These are phyloP conservation scores for Plasmodiophora brassicae DNA, from an alignment of 208 protist species.

Conservation along the genomic window DNA sequence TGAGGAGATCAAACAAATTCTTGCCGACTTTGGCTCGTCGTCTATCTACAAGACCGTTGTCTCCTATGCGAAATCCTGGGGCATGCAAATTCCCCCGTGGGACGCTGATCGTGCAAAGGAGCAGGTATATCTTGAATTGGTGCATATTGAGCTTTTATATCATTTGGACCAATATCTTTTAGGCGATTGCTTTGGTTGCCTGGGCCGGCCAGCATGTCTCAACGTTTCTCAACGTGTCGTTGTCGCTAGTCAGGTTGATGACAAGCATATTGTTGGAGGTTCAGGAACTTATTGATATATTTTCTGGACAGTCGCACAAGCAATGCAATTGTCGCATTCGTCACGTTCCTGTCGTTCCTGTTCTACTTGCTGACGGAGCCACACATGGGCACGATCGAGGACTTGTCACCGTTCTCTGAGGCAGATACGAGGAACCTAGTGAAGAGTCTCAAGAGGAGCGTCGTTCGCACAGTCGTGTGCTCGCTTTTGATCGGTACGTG, in stretches of 20 bases:
- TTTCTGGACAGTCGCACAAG: background rate
- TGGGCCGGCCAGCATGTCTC: background rate
- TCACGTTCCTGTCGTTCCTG: conserved; percentile 3
- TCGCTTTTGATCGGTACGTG: background rate
- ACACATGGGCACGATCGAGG: background rate
- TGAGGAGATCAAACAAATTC: background rate
- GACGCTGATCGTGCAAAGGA: background rate
- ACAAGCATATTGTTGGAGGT: background rate
- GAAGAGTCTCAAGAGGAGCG: background rate
- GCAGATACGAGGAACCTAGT: background rate
- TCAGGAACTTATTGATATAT: background rate
- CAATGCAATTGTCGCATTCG: background rate
- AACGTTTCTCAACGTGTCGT: background rate
- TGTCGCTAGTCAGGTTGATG: background rate
- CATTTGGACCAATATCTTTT: too few relatives aligned
- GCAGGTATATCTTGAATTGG: background rate
- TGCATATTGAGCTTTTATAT: too few relatives aligned
- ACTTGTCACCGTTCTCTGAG: conserved; percentile 2
- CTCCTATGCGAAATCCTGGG: background rate
- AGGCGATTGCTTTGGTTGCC: too few relatives aligned
- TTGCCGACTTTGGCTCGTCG: background rate
- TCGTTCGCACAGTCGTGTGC: background rate
- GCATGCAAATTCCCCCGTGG: background rate
- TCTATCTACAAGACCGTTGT: background rate
- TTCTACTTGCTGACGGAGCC: background rate